Percentiles rank a stretch among this genome's conserved stretches.
phyloP scores from a whole-genome alignment of 78 protist species.

The Protostelium mycophagum region DNA sequence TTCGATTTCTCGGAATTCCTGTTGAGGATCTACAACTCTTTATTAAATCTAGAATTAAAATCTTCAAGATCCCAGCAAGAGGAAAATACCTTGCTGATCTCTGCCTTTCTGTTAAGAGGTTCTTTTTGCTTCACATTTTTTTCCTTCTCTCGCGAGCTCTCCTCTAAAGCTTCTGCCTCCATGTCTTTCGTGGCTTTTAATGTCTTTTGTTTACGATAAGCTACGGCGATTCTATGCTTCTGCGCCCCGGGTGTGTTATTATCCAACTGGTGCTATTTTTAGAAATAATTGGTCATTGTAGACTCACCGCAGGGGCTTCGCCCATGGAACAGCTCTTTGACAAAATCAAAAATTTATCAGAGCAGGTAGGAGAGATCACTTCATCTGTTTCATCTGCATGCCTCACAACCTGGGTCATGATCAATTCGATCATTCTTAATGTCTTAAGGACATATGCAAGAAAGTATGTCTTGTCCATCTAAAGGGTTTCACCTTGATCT shows the following conservation, averaged over 20 bases:
- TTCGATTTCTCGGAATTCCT: neutral
- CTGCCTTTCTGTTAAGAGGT: neutral
- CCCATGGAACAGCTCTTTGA: neutral
- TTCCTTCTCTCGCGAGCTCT: neutral
- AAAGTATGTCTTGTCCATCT: too few relatives aligned
- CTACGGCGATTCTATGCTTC: neutral
- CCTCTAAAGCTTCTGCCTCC: neutral
- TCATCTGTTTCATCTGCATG: neutral
- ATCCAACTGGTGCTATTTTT: neutral
- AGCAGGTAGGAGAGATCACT: neutral
- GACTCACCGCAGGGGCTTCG: neutral
- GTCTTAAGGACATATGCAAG: neutral
- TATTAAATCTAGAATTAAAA: neutral
- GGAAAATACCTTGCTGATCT: neutral
- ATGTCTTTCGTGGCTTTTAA: neutral
- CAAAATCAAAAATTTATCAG: neutral
- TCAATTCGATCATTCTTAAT: too few relatives aligned
- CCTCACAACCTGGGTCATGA: neutral
- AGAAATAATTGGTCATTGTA: neutral
- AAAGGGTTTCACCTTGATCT: conserved; percentile 1
- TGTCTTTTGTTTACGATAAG: neutral
- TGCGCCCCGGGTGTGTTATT: neutral
- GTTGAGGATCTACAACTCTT: neutral
- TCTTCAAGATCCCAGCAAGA: too few relatives aligned
- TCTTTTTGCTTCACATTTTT: neutral